Percentiles rank a stretch among this genome's conserved stretches.
These are phyloP conservation scores for Escallonia rubra DNA, from an alignment of 129 eudicot species.

Conservation along the genomic window DNA sequence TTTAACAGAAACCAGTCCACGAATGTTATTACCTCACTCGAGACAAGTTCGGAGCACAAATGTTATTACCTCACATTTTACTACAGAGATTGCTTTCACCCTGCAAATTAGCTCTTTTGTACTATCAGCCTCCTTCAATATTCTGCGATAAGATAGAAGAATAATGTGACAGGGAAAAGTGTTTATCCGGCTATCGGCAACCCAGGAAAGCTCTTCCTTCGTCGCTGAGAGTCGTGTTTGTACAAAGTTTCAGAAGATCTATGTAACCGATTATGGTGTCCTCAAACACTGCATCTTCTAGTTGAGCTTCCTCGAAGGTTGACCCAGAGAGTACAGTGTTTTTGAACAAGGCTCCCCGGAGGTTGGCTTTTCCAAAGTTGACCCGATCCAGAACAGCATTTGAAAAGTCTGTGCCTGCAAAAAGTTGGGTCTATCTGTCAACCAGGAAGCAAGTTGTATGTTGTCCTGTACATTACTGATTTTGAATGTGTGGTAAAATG, in stretches of 20 bases:
- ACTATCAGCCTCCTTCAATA: neutral
- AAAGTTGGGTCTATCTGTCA: neutral
- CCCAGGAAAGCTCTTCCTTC: constrained; percentile 69
- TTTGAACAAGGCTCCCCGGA: constrained; percentile 68
- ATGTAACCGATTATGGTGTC: constrained; percentile 92
- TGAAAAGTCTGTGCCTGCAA: constrained; percentile 81
- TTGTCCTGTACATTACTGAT: too few species aligned
- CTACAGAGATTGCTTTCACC: too few species aligned
- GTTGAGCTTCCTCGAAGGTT: constrained; percentile 74
- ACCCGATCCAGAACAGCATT: constrained; percentile 92
- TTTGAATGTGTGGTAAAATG: too few species aligned
- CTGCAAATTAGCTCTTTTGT: too few species aligned
- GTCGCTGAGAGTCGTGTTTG: constrained; percentile 47
- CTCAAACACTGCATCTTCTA: constrained; percentile 77
- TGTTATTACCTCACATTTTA: too few species aligned
- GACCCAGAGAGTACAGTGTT: constrained; percentile 95
- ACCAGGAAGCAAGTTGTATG: too few species aligned
- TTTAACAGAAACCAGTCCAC: too few species aligned
- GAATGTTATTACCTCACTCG: too few species aligned
- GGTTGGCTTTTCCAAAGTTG: constrained; percentile 75
- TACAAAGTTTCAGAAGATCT: constrained; percentile 73
- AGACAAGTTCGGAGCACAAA: too few species aligned
- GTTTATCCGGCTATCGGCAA: constrained; percentile 35
- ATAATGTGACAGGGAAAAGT: neutral
- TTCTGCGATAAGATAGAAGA: neutral